Base-by-base conservation (phyloP, 73 alveolate species). In the Symbiodinium pilosum region DNA sequence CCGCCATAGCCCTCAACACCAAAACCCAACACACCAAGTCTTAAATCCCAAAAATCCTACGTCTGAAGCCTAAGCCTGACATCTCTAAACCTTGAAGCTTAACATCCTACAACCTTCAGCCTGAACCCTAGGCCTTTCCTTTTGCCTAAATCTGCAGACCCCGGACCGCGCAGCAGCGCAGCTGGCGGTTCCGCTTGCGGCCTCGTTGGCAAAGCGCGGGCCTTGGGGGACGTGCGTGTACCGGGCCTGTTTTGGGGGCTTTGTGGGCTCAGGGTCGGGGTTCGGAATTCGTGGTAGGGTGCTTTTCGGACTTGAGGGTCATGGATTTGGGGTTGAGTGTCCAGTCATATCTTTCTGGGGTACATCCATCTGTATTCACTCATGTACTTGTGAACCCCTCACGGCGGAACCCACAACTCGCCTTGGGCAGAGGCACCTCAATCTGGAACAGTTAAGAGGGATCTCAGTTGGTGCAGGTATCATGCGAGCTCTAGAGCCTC, bases 141-240 rank as follows among this genome's bases (percentile, higher is more conserved):
- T 47, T 9, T 9, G 14, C 59, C 59, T 47, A 47, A 47, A 47
- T 14, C 59, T 14, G 26, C 41, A 89, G 95, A 87, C 69, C 30
- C 95, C 34, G 38, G 95, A 89, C 83, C 95, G 95, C 16, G 86
- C 87, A 21, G 95, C 95, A 7, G 83, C 95, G 3, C 95, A 89
- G 95, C 73, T 89, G 44, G 39, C 73, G 41, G 69, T 56, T 43
- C 95, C 95, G 34, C 83, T 89, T 69, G 68, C 32, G 34, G 86
- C 87, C 26, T 89, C 95, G 42, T 43, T 89, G 95, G 95, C 95
- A 14, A 89, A 89, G 95, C 81, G 24, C 81, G 81, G 81, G 81
- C 24, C 38, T 38, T 28, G 12, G 38, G 81, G 3, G 28, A 59
- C 1, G 77, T 20, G 77, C n/a, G 69, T 52, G 69, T 52, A 4